These are phyloP conservation scores for Cyphellophora attinorum DNA, from an alignment of 2,329 filamentous ascomycete species.

Conservation along the genomic window DNA sequence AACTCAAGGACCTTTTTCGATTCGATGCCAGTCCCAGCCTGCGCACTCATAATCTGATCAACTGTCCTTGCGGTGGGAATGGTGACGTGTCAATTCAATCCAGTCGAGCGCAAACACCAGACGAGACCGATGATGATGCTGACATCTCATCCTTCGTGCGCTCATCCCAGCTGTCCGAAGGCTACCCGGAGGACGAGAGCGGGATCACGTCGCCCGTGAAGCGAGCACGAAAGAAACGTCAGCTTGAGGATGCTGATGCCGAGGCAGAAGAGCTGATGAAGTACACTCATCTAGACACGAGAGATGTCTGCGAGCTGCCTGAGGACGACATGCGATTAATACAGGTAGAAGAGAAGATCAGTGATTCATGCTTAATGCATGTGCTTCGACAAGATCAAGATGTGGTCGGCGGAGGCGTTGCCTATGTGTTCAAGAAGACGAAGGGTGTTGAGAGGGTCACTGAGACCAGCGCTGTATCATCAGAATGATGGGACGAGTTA, in stretches of 20 bases:
- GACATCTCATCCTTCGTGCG: slow-evolving; percentile 1
- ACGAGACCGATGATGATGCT: slow-evolving; percentile 7
- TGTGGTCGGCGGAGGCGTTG: slow-evolving; percentile 12
- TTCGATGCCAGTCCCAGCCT: slow-evolving; percentile 52
- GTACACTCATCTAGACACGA: slow-evolving; percentile 33
- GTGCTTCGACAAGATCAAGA: slow-evolving; percentile 11
- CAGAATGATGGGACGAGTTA: no score
- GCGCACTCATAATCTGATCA: slow-evolving; percentile 58
- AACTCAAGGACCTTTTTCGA: slow-evolving; percentile 57
- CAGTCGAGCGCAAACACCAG: slow-evolving; percentile 17
- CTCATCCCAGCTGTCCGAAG: slow-evolving; percentile 5
- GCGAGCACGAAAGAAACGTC: slow-evolving; percentile 7
- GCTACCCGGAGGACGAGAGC: slow-evolving; percentile 4
- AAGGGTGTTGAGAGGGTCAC: no score
- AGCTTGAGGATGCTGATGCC: slow-evolving; percentile 22
- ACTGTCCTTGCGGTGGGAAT: slow-evolving; percentile 29
- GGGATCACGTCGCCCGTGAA: slow-evolving; percentile 1
- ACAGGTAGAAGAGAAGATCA: slow-evolving; percentile 6
- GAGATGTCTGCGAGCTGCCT: slow-evolving; percentile 15
- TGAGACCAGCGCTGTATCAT: no score
- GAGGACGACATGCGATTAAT: slow-evolving; percentile 4
- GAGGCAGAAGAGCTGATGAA: slow-evolving; percentile 34
- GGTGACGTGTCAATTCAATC: slow-evolving; percentile 1
- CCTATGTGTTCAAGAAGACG: slow-evolving; percentile 17
- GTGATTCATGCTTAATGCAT: slow-evolving; percentile 16